Conservation (phyloP, 108 stramenopile genomes). For the Pseudonitzschia multiseries region DNA sequence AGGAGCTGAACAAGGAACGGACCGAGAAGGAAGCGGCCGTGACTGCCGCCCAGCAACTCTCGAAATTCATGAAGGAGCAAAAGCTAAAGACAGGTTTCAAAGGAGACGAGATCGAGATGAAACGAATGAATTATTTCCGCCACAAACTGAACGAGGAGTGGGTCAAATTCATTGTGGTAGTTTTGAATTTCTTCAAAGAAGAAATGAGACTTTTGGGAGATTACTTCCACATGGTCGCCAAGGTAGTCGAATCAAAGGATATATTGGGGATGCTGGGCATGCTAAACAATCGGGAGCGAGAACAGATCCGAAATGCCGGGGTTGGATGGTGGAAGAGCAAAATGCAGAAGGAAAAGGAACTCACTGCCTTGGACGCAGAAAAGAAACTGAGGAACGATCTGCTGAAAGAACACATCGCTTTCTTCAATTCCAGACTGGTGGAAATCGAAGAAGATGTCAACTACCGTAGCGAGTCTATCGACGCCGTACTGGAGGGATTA, state of each 20-base stretch:
- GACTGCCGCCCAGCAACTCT: conserved; percentile 31
- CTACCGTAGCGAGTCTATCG: conserved; percentile 29
- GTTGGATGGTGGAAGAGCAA: conserved; percentile 21
- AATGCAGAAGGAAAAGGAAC: conserved; percentile 17
- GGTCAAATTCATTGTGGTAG: conserved; percentile 38
- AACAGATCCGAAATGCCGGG: conserved; percentile 8
- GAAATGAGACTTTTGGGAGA: conserved; percentile 39
- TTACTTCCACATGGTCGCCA: conserved; percentile 44
- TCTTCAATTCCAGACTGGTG: conserved; percentile 37
- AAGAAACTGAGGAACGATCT: conserved; percentile 32
- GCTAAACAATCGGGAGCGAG: neutral
- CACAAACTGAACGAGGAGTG: conserved; percentile 36
- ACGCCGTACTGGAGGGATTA: conserved; percentile 28
- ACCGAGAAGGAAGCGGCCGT: conserved; percentile 37
- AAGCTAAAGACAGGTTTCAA: conserved; percentile 27
- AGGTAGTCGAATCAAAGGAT: conserved; percentile 41
- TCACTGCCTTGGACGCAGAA: conserved; percentile 13
- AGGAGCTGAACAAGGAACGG: conserved; percentile 35
- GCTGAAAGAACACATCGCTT: conserved; percentile 36
- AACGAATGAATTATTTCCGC: conserved; percentile 19
- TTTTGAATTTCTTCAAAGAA: conserved; percentile 39
- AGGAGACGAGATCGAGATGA: conserved; percentile 32
- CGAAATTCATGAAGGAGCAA: conserved; percentile 38
- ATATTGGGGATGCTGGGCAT: conserved; percentile 33
- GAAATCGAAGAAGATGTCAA: conserved; percentile 41